Conservation (phyloP, 1,284 basidiomycete genomes). For the Sanghuangporus weigelae region DNA sequence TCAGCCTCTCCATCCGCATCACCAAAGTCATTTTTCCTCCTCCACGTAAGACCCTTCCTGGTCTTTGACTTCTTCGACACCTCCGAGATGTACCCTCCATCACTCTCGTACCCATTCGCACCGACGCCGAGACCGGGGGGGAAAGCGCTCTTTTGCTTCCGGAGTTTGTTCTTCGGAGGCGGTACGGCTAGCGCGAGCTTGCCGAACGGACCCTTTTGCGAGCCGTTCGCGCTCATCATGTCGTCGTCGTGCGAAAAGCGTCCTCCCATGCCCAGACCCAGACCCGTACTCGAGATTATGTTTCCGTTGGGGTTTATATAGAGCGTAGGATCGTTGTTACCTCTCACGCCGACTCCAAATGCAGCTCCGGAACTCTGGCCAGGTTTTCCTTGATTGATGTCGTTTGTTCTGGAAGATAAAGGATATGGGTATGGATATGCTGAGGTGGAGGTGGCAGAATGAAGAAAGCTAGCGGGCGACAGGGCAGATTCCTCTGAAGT, state of each 20-base stretch:
- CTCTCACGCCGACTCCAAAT: not conserved
- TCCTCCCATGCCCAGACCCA: too few species aligned
- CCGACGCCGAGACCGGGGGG: not conserved
- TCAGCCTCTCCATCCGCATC: constrained; percentile 2
- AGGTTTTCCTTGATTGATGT: not conserved
- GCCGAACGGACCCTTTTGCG: not conserved
- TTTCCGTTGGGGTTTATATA: not conserved
- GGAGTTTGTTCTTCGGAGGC: not conserved
- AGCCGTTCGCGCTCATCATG: not conserved
- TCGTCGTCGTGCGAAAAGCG: not conserved
- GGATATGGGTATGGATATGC: not conserved
- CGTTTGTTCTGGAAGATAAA: not conserved
- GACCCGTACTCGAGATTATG: not conserved
- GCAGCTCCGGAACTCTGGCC: not conserved
- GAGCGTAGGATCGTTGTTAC: not conserved
- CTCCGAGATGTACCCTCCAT: constrained; percentile 16
- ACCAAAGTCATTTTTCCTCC: not conserved
- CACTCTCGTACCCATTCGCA: constrained; percentile 11
- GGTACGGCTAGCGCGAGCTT: not conserved
- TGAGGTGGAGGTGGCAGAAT: not conserved
- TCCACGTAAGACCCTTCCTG: constrained; percentile 1
- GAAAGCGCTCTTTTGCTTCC: not conserved
- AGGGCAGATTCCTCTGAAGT: constrained; percentile 16
- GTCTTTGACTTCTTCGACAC: constrained; percentile 7
- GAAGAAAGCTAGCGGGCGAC: constrained; percentile 6